A percentile compares a stretch with the other conserved stretches of the same genome.
Evolutionary conservation across 345 rosid genomes (phyloP).

Genomic region (Salix dunnii): DNA sequence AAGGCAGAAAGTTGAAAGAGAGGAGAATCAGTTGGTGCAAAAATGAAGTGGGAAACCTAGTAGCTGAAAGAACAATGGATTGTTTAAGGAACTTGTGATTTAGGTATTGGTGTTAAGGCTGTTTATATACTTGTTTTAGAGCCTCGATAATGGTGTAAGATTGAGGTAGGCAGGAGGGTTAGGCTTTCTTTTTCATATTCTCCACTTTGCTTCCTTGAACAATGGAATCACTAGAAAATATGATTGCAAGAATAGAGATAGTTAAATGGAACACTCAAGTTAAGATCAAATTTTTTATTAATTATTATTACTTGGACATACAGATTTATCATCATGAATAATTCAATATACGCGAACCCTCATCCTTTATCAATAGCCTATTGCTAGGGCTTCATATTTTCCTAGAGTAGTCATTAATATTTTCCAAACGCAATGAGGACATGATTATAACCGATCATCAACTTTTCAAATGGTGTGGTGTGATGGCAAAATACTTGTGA

Average conservation of each 20-base stretch:
- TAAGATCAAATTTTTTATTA: too few relatives aligned
- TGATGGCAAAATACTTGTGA: too few relatives aligned
- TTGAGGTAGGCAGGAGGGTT: conserved; percentile 19
- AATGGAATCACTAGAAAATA: conserved; percentile 31
- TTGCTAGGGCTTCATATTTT: too few relatives aligned
- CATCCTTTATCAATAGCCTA: background rate
- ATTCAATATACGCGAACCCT: background rate
- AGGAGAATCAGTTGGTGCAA: background rate
- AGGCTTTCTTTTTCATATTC: conserved; percentile 36
- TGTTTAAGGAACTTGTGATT: conserved; percentile 22
- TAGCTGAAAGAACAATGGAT: conserved; percentile 7
- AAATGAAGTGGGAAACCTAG: background rate
- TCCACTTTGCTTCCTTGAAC: conserved; percentile 35
- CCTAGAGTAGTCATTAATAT: background rate
- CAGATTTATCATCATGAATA: background rate
- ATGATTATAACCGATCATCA: background rate
- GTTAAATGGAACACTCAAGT: too few relatives aligned
- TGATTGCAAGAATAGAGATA: conserved; percentile 10
- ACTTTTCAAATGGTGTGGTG: accelerated
- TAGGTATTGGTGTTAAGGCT: conserved; percentile 15
- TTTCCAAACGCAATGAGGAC: background rate
- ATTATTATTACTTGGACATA: too few relatives aligned
- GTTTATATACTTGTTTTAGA: conserved; percentile 30
- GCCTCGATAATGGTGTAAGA: conserved; percentile 31
- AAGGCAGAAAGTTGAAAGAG: background rate